Conservation (phyloP, 331 rosid genomes). For the Dryas integrifolia region DNA sequence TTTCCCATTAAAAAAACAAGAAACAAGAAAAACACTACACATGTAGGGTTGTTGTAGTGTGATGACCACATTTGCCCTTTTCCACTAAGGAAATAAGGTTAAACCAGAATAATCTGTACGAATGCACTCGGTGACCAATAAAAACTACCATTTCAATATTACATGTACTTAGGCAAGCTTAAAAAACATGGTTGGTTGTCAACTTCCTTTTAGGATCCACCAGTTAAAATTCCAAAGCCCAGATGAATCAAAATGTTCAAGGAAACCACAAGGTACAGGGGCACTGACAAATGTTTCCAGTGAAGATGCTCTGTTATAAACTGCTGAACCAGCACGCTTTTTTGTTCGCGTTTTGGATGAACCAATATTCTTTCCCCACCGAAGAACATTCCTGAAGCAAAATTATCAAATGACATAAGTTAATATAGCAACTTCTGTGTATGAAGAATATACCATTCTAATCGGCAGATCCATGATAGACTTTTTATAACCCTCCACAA, state of each 20-base stretch:
- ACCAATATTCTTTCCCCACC: conserved; percentile 89
- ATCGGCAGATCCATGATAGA: background rate
- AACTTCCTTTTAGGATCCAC: conserved; percentile 7
- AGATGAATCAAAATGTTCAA: conserved; percentile 15
- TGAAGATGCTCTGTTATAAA: conserved; percentile 88
- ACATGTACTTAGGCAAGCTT: too few relatives aligned
- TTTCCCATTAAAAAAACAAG: too few relatives aligned
- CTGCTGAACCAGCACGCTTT: conserved; percentile 84
- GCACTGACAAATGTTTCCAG: conserved; percentile 77
- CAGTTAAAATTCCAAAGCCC: conserved; percentile 15
- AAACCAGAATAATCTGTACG: background rate
- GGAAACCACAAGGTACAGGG: conserved; percentile 23
- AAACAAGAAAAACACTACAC: too few relatives aligned
- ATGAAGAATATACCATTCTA: background rate
- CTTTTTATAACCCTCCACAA: background rate
- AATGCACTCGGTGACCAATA: background rate
- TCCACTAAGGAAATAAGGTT: background rate
- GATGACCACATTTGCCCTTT: background rate
- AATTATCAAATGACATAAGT: conserved; percentile 18
- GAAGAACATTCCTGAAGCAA: conserved; percentile 72
- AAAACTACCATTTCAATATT: background rate
- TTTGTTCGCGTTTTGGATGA: conserved; percentile 76
- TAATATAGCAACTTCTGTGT: conserved; percentile 14
- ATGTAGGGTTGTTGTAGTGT: background rate
- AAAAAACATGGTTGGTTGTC: background rate